phyloP scores from a whole-genome alignment of 164 flowering plant species.

The Nymphaea thermarum region DNA sequence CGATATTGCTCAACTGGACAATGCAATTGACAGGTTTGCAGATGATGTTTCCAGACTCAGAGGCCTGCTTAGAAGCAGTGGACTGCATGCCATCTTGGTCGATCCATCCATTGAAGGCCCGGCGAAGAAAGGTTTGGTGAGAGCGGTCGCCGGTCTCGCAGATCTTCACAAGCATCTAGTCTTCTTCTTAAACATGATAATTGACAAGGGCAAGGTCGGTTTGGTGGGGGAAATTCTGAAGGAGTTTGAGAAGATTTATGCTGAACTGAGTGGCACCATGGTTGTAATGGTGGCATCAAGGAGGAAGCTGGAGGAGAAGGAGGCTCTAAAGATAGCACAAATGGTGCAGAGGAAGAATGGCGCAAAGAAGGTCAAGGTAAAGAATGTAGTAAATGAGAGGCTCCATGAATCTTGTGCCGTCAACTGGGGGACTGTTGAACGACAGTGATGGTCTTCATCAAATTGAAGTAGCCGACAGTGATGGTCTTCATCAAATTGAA shows the following conservation, averaged over 20 bases:
- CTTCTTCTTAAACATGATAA: slow-evolving; percentile 38
- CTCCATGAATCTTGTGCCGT: too few relatives aligned
- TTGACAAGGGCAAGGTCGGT: slow-evolving; percentile 26
- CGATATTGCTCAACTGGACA: slow-evolving; percentile 28
- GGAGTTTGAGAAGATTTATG: slow-evolving; percentile 46
- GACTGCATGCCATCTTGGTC: slow-evolving; percentile 14
- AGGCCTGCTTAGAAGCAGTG: slow-evolving; percentile 16
- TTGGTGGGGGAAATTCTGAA: slow-evolving; percentile 36
- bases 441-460: too few relatives aligned
- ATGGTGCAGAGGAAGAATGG: slow-evolving; percentile 14
- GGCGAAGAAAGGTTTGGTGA: slow-evolving; percentile 26
- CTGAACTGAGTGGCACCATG: slow-evolving; percentile 29
- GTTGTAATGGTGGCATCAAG: slow-evolving; percentile 24
- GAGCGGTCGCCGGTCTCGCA: slow-evolving; percentile 25
- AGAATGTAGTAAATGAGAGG: slow-evolving; percentile 3
- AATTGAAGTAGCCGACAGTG: too few relatives aligned
- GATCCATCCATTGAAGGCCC: slow-evolving; percentile 15
- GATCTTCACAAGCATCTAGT: slow-evolving; percentile 32
- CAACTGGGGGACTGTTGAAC: too few relatives aligned
- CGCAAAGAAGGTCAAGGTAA: slow-evolving; percentile 16
- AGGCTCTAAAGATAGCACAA: slow-evolving; percentile 27
- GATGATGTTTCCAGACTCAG: slow-evolving; percentile 33
- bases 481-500: too few relatives aligned
- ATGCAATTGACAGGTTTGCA: slow-evolving; percentile 16
- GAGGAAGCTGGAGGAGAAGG: slow-evolving; percentile 23